Base-by-base conservation (phyloP, 192 early-diverging fungal species). In the Backusella sp. region DNA sequence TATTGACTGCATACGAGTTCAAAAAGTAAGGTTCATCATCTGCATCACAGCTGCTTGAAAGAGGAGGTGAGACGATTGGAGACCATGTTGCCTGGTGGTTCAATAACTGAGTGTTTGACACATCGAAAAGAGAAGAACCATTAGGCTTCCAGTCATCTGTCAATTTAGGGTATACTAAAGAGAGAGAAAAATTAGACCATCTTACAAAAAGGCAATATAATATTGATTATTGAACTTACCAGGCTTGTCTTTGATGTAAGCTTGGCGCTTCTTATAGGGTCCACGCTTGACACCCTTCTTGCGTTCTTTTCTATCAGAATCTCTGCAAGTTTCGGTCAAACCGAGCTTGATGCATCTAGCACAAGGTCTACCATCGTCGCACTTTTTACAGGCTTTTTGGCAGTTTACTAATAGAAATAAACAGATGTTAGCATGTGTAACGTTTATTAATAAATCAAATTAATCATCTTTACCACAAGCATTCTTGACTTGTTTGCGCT, bases 321-420 rank as follows among this genome's bases (percentile, higher is more conserved):
- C 90, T 1, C 85, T 83, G 74, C 95, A 96, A 8, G 90, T 86
- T 12, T 85, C 87, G 0, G 84, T 86, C 11, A 96, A 74, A 23
- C 87, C 87, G 66, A 91, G 90, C 73, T 91, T 91, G 70, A 92
- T 78, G 77, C 96, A 98, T 4, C 96, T 88, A 75, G 84, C 77
- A 75, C 96, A 98, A 6, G 96, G 96, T 65, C 96, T 80, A 15
- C 82, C 90, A 65, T 92, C 90, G 66, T 94, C 95, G 77, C 96
- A 98, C 78, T 96, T 98, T 83, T 98, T 98, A 81, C 95, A 95
- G 0, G 94, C 91, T 35, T 91, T 90, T 84, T 94, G 92, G 75
- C 96, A 97, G 72, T 96, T 93, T 35, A 94, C 87, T 88, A 79
- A 73, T 37, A 2, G 12, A 30, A 37, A 56, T 7, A 30, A 70